Base-by-base conservation (phyloP, 768 basidiomycete species). In the Jaapia argillacea region DNA sequence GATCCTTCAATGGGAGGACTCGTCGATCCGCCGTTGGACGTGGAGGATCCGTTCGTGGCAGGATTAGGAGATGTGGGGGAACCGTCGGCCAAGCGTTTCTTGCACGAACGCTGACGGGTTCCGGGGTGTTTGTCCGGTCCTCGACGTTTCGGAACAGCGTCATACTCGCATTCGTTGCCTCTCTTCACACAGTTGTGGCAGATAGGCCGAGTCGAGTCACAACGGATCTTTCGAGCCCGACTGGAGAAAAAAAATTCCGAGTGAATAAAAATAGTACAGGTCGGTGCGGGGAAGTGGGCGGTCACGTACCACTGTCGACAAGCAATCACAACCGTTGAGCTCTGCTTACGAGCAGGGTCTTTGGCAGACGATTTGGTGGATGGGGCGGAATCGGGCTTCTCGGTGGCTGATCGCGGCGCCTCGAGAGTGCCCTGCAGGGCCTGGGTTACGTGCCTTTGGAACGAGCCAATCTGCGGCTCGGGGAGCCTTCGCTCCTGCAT, bases 41-140 rank as follows among this genome's bases (percentile, higher is more conserved):
- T n/a, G n/a, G n/a, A n/a, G n/a, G n/a, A n/a, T n/a, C n/a, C n/a
- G n/a, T n/a, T n/a, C n/a, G n/a, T n/a, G n/a, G n/a, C n/a, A n/a
- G n/a, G n/a, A n/a, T n/a, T n/a, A n/a, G n/a, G n/a, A n/a, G n/a
- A n/a, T n/a, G n/a, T n/a, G n/a, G n/a, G n/a, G 48, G 79, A 77
- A 27, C 71, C 64, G 42, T 74, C 71, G 26, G 69, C 62, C 26
- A 75, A 72, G 46, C 83, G 70, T 69, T 85, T 88, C 76, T 88
- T 88, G 72, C 84, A 87, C 44, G 81, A 81, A 52, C 86, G 73
- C 58, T 85, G 82, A 49, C 85, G 75, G 45, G 85, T 87, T 23
- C 86, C 86, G 46, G 86, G 86, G 54, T 76, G 77, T 65, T 86
- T 88, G 72, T 89, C 86, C 49, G 86, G 86, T 2, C 87, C 87